phyloP scores from a whole-genome alignment of 2,329 filamentous ascomycete species.

The Thielaviopsis ethacetica region DNA sequence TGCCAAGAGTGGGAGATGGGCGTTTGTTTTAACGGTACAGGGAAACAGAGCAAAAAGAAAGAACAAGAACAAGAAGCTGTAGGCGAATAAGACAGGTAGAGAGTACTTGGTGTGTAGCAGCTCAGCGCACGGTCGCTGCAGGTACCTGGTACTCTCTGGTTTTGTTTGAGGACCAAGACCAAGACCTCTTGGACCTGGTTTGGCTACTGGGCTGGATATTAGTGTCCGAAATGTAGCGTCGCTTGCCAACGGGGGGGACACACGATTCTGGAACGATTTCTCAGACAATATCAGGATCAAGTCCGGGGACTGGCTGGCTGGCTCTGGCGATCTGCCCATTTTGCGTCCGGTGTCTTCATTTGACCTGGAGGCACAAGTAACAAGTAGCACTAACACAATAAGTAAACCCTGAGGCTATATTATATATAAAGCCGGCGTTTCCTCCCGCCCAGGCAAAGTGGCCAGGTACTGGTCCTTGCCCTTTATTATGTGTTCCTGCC shows the following conservation, averaged over 20 bases:
- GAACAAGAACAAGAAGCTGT: neutral
- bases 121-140: too few relatives aligned
- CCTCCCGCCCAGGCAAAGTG: too few relatives aligned
- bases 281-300: constrained; percentile 3
- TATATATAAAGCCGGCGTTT: neutral
- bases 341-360: neutral
- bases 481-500: neutral
- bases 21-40: neutral
- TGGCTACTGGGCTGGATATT: too few relatives aligned
- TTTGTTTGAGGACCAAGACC: too few relatives aligned
- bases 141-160: too few relatives aligned
- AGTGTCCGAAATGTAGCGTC: neutral
- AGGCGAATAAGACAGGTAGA: too few relatives aligned
- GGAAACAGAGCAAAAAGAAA: neutral
- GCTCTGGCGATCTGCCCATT: constrained; percentile 5
- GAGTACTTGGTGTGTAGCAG: too few relatives aligned
- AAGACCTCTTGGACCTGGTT: too few relatives aligned
- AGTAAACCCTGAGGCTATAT: neutral
- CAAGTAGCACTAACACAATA: too few relatives aligned
- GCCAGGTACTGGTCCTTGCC: neutral
- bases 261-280: constrained; percentile 11
- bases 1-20: neutral
- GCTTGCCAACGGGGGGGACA: neutral
- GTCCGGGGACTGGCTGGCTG: neutral
- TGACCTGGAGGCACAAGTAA: neutral